Base-by-base conservation (phyloP, 192 early-diverging fungal genomes). In the Umbelopsis sp. region DNA sequence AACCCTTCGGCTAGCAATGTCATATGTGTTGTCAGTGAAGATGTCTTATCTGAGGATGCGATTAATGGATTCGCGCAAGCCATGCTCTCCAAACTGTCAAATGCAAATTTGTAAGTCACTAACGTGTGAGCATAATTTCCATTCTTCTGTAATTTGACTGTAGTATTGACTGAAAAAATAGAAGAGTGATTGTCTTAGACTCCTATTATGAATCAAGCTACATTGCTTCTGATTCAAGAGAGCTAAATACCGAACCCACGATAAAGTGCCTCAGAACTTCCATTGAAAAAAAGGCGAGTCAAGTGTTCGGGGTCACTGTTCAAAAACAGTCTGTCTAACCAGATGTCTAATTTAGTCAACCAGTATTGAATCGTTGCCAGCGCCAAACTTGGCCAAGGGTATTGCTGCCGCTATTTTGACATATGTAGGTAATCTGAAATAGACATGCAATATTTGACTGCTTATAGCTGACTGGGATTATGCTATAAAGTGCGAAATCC, bases 331-430 rank as follows among this genome's bases (percentile, higher is more conserved):
- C 12, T 35, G 5, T 16, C 25, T 61, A 35, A 61, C 1, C 18
- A 27, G 12, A 23, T 53, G n/a, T 23, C 51, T 51, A 35, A n/a
- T 61, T 12, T 61, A 61, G 55, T 37, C 55, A 27, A 13, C 55
- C 30, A 11, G 25, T 2, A 15, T 61, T 61, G 30, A 61, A 0
- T 5, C 33, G 13, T 13, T 61, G 3, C 27, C 27, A 16, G 15
- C 55, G 33, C 55, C 55, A 16, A 61, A 61, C 55, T 25, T 61
- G 16, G 2, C 55, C 13, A 61, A 25, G 2, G 55, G 55, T 11
- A 35, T 61, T 8, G 15, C 55, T 61, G 55, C 55, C 0, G 55
- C 55, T n/a, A 61, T 61, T 18, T n/a, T 61, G 3, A 61, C 55
- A 35, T n/a, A 61, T 61, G 55, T 61, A 61, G 18, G 27, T 33